Conservation (phyloP, 2,329 filamentous ascomycete genomes). For the Chaetothyriales sp. region DNA sequence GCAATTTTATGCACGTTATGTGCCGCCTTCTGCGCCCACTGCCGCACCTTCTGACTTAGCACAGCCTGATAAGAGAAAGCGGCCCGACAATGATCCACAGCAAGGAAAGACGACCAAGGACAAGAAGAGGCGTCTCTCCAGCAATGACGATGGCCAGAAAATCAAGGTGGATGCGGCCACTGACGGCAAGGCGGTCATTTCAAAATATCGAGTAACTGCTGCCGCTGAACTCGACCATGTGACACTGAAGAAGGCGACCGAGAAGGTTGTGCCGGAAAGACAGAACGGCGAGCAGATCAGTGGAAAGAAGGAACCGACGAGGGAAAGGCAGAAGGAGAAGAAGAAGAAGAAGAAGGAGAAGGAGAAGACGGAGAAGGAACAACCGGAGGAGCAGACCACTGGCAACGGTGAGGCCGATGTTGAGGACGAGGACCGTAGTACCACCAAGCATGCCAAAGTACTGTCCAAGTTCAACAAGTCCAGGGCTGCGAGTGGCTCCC, state of each 20-base stretch:
- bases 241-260: not conserved
- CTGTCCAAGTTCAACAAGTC: slow-evolving; percentile 21
- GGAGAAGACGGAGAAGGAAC: slow-evolving; percentile 6
- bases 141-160: not conserved
- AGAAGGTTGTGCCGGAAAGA: not conserved
- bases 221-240: not conserved
- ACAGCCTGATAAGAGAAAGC: not conserved
- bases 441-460: slow-evolving; percentile 18
- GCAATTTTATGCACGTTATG: slow-evolving; percentile 35
- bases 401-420: slow-evolving; percentile 31
- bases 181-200: slow-evolving; percentile 2
- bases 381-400: slow-evolving; percentile 5
- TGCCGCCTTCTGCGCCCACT: slow-evolving; percentile 22
- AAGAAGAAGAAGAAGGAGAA: slow-evolving; percentile 26
- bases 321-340: slow-evolving; percentile 24
- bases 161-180: slow-evolving; percentile 2
- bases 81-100: not conserved
- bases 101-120: not conserved
- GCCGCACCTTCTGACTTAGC: not conserved
- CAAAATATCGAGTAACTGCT: slow-evolving; percentile 9
- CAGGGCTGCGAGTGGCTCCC: slow-evolving; percentile 6
- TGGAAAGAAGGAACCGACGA: slow-evolving; percentile 16
- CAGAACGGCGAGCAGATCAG: slow-evolving; percentile 16
- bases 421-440: slow-evolving; percentile 2
- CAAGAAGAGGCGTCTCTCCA: not conserved